Conservation (phyloP, 2,329 filamentous ascomycete species). For the Lachnellula subtilissima region DNA sequence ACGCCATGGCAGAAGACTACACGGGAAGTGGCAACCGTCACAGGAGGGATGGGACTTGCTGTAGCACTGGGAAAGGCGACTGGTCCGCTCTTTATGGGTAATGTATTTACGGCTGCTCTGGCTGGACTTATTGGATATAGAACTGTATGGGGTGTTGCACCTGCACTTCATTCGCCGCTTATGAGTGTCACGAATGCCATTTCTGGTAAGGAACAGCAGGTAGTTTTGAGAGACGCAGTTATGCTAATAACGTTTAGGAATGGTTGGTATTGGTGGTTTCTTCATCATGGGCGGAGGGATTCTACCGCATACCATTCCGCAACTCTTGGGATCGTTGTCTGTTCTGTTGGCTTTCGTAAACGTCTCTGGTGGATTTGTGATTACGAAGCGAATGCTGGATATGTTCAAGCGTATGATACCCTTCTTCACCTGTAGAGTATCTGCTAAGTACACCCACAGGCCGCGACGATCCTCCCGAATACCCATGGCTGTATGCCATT, state of each 20-base stretch:
- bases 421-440: background rate
- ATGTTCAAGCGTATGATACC: constrained; percentile 68
- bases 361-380: constrained; percentile 81
- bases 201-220: constrained; percentile 49
- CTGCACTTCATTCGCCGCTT: constrained; percentile 78
- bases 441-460: constrained; percentile 35
- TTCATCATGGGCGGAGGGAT: constrained; percentile 85
- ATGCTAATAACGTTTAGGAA: constrained; percentile 41
- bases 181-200: constrained; percentile 96
- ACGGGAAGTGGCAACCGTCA: constrained; percentile 69
- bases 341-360: constrained; percentile 86
- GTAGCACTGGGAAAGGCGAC: constrained; percentile 77
- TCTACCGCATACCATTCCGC: constrained; percentile 71
- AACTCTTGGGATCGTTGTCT: constrained; percentile 71
- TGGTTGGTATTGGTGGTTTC: constrained; percentile 84
- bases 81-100: constrained; percentile 80
- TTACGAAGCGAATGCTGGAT: constrained; percentile 90
- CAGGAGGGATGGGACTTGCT: constrained; percentile 70
- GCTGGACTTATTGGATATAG: constrained; percentile 84
- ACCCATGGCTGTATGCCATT: constrained; percentile 79
- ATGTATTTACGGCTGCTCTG: constrained; percentile 78
- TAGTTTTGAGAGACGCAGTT: background rate
- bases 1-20: constrained; percentile 79
- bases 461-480: constrained; percentile 81
- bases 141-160: constrained; percentile 80